Evolutionary conservation across 169 alveolate genomes (phyloP), one percentile per base, ranked within the genome.

Genomic region (Cryptosporidium xiaoi): DNA sequence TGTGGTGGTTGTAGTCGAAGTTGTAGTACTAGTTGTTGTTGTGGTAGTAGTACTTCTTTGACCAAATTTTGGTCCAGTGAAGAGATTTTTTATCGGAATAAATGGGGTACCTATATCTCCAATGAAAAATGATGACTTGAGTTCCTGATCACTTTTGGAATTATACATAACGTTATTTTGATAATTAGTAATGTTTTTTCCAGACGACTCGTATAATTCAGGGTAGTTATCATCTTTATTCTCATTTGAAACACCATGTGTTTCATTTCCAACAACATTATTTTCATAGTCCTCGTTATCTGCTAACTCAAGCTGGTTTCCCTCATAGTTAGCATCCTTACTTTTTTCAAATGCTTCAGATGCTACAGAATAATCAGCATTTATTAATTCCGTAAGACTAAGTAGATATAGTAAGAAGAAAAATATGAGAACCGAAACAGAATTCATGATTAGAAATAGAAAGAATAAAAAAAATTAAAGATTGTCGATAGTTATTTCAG

Each of bases 31-130:
- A 46, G 66, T 67, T 40, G 84, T 50, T 5, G 84, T 31, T 33
- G 84, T 69, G n/a, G 84, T 71, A 27, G 87, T 77, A 60, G 87
- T 77, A 20, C 64, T 36, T 7, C 50, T 34, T 3, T 58, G 48
- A 40, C 48, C 31, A 33, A 33, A 13, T 27, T 62, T 62, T 12
- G 55, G 55, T 7, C 15, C 36, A 7, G 64, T 24, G 13, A 77
- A 62, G 5, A 15, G 2, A 24, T 24, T 64, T 34, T 77, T 77
- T 64, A 77, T 77, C 33, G 50, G 69, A n/a, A 44, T 40, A 46
- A 77, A 36, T 58, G 71, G 71, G 4, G 24, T 60, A 36, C 24
- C 56, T 31, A 62, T 44, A 60, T 77, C 64, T 51, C 27, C 20
- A 20, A 48, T 44, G 58, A 69, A 69, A 44, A 51, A 56, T 12